Evolutionary conservation across 441 rosid species (phyloP).

Genomic region (Geranium incanum): DNA sequence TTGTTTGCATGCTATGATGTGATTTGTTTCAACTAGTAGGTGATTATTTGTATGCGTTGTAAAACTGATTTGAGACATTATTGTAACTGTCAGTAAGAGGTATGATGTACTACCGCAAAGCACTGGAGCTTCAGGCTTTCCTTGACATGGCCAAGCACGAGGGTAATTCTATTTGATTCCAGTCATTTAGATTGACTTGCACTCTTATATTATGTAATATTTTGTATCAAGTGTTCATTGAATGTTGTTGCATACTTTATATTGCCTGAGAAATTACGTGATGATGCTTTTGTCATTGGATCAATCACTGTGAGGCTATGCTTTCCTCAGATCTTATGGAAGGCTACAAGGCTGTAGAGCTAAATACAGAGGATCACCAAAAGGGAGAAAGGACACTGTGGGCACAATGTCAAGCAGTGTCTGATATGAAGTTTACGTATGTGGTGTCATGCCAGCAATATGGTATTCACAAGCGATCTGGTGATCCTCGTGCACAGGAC

Average conservation of each 20-base stretch:
- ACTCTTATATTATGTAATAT: background rate
- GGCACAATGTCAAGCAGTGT: slow-evolving; percentile 92
- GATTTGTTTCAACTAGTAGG: background rate
- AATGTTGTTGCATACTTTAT: slow-evolving; percentile 1
- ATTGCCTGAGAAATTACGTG: slow-evolving; percentile 13
- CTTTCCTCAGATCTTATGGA: slow-evolving; percentile 76
- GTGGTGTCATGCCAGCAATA: slow-evolving; percentile 97
- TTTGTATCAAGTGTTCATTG: slow-evolving; percentile 3
- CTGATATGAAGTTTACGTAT: slow-evolving; percentile 95
- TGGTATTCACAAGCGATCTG: slow-evolving; percentile 89
- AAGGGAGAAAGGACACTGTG: slow-evolving; percentile 76
- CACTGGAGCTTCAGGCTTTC: slow-evolving; percentile 98
- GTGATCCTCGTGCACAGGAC: slow-evolving; percentile 78
- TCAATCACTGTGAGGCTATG: background rate
- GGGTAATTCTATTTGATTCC: slow-evolving; percentile 35
- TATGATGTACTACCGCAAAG: slow-evolving; percentile 97
- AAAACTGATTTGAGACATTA: slow-evolving; percentile 20
- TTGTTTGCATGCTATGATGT: background rate
- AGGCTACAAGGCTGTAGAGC: slow-evolving; percentile 90
- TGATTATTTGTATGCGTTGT: background rate
- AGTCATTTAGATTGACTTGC: background rate
- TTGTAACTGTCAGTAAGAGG: slow-evolving; percentile 68
- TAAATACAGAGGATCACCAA: slow-evolving; percentile 54
- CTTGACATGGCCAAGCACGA: slow-evolving; percentile 98
- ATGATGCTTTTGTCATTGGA: too few species aligned